Evolutionary conservation across 495 filamentous ascomycete species (phyloP).

Genomic region (Podospora sp.): DNA sequence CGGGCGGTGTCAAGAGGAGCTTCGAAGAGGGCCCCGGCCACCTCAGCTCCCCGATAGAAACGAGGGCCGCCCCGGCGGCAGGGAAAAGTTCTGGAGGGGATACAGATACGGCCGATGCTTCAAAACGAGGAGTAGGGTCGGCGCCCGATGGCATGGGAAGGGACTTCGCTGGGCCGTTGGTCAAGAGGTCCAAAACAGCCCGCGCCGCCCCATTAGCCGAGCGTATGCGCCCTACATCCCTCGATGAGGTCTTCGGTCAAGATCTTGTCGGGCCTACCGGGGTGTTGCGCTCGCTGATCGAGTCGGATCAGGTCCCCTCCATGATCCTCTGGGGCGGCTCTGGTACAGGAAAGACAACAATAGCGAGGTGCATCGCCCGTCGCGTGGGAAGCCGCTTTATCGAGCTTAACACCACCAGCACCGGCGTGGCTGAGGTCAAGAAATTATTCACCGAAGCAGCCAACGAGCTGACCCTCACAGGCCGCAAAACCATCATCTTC

Average conservation of each 20-base stretch:
- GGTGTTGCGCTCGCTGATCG: slow-evolving; percentile 85
- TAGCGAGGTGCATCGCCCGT: slow-evolving; percentile 88
- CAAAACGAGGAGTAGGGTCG: slow-evolving; percentile 36
- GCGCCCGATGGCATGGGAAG: background rate
- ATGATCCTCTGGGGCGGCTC: slow-evolving; percentile 95
- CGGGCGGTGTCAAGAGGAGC: slow-evolving; percentile 40
- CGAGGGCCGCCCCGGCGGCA: slow-evolving; percentile 16
- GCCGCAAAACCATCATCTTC: slow-evolving; percentile 92
- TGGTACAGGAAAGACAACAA: slow-evolving; percentile 95
- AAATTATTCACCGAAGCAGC: slow-evolving; percentile 87
- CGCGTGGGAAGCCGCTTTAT: slow-evolving; percentile 82
- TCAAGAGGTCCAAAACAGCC: slow-evolving; percentile 66
- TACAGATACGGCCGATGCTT: slow-evolving; percentile 14
- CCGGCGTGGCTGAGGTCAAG: slow-evolving; percentile 90
- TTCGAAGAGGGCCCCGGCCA: slow-evolving; percentile 49
- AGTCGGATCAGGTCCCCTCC: slow-evolving; percentile 81
- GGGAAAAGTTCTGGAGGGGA: slow-evolving; percentile 23
- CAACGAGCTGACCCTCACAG: slow-evolving; percentile 78
- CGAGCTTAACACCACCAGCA: slow-evolving; percentile 93
- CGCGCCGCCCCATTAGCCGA: slow-evolving; percentile 85
- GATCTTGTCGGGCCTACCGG: slow-evolving; percentile 84
- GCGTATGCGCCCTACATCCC: slow-evolving; percentile 81
- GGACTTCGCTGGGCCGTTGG: slow-evolving; percentile 30
- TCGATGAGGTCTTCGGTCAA: slow-evolving; percentile 90
- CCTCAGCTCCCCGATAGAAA: slow-evolving; percentile 28